Evolutionary conservation across 495 filamentous ascomycete species (phyloP), one percentile per base, ranked within the genome.

Genomic region (Penicillium cinerascens): DNA sequence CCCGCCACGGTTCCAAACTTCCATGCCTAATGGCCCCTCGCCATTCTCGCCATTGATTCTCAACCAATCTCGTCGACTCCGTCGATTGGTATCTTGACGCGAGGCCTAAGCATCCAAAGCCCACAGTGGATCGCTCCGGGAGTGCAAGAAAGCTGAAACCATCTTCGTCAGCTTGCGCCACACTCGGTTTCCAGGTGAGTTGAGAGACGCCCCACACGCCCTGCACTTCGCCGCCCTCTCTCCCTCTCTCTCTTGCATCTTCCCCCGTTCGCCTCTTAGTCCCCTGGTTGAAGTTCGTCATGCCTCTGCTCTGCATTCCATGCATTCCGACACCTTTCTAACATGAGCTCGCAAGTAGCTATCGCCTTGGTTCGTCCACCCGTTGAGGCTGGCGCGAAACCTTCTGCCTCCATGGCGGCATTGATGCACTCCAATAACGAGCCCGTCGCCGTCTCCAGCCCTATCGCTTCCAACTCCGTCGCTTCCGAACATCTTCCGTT

Each of bases 341-440:
- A 89, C 37, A 78, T 95, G 49, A 83, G 85, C 22, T 87, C 83
- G 15, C 74, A 85, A 20, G 66, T 93, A 49, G 75, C 86, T 39
- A 71, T 88, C 26, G 81, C 87, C 1, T 77, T 92, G 55, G 58
- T 65, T 65, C 70, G 59, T 63, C 67, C 63, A 61, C 63, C 64
- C 42, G 58, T 59, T 44, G 64, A 65, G 63, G 59, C 63, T 62
- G 67, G 67, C 64, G 65, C 54, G 46, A 70, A 65, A 47, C 56
- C 63, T 57, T 58, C 59, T 51, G 58, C 60, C 67, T 72, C 69
- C 65, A 77, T 77, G 74, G 74, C 74, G 58, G 68, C 68, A 47
- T 70, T 73, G 73, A 73, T 75, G 70, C 72, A 71, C 61, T 67
- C 74, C 8, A 75, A 64, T 51, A 71, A 67, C 68, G 73, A 77